Conservation (phyloP, 176 grass and related monocot species). For the Juncus inflexus region DNA sequence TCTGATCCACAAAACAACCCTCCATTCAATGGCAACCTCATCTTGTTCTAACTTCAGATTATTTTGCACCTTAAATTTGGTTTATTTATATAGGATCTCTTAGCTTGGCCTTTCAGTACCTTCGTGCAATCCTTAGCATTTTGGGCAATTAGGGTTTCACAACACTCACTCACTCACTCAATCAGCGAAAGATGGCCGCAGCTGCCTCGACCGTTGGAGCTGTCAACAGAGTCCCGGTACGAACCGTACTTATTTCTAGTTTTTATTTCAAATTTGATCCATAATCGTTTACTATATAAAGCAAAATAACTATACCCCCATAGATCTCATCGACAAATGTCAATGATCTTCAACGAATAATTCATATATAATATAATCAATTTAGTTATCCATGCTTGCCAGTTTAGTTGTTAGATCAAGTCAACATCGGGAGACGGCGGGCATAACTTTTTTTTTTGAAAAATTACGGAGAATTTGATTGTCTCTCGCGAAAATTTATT, state of each 20-base stretch:
- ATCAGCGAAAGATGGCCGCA: constrained; percentile 43
- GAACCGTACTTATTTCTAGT: not conserved
- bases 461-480: no score
- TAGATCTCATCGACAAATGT: no score
- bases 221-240: constrained; percentile 56
- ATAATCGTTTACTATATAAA: not conserved
- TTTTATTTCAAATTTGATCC: not conserved
- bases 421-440: no score
- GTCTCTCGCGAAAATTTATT: no score
- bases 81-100: constrained; percentile 20
- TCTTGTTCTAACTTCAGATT: not conserved
- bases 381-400: no score
- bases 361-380: no score
- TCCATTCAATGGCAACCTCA: constrained; percentile 15
- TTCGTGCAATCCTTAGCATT: constrained; percentile 23
- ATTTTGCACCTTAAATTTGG: not conserved
- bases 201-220: constrained; percentile 68
- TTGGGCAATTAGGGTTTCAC: no score
- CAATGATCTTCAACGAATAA: no score
- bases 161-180: not conserved
- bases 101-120: constrained; percentile 20
- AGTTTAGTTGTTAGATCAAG: no score
- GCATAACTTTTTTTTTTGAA: no score
- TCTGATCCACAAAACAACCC: constrained; percentile 47
- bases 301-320: no score